Conservation (phyloP, 1,284 basidiomycete genomes). For the Fomitopsis palustris region DNA sequence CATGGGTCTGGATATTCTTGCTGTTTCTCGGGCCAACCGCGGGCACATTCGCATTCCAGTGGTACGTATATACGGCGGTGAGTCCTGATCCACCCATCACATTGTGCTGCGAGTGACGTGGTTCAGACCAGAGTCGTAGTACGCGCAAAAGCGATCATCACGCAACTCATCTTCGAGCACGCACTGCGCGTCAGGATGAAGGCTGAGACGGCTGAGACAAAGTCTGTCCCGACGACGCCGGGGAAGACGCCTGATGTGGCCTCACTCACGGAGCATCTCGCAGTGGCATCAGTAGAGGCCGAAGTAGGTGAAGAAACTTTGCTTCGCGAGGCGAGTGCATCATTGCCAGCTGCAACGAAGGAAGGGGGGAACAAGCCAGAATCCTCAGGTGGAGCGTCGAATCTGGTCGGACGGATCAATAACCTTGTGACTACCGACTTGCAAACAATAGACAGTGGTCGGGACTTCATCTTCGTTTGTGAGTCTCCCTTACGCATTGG, state of each 20-base stretch:
- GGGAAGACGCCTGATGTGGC: slow-evolving; percentile 25
- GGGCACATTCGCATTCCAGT: slow-evolving; percentile 36
- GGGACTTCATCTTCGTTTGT: slow-evolving; percentile 30
- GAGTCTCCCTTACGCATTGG: not conserved
- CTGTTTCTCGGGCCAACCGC: slow-evolving; percentile 56
- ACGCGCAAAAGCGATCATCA: slow-evolving; percentile 58
- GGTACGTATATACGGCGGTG: slow-evolving; percentile 29
- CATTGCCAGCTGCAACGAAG: not conserved
- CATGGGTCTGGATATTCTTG: slow-evolving; percentile 61
- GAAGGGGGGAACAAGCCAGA: slow-evolving; percentile 17
- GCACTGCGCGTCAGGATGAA: slow-evolving; percentile 65
- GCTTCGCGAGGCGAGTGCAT: slow-evolving; percentile 13
- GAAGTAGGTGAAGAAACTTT: slow-evolving; percentile 14
- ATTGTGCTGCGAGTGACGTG: not conserved
- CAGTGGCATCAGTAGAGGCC: not conserved
- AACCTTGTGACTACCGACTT: slow-evolving; percentile 36
- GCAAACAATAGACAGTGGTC: slow-evolving; percentile 30
- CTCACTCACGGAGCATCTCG: slow-evolving; percentile 20
- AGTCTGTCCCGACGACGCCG: slow-evolving; percentile 16
- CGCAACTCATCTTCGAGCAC: slow-evolving; percentile 70
- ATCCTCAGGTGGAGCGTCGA: slow-evolving; percentile 10
- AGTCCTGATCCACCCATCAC: not conserved
- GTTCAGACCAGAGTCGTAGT: slow-evolving; percentile 43
- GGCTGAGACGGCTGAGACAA: slow-evolving; percentile 35
- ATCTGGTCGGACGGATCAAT: slow-evolving; percentile 45